Base-by-base conservation (phyloP, 306 rosid genomes). In the Citrullus mucosospermus region DNA sequence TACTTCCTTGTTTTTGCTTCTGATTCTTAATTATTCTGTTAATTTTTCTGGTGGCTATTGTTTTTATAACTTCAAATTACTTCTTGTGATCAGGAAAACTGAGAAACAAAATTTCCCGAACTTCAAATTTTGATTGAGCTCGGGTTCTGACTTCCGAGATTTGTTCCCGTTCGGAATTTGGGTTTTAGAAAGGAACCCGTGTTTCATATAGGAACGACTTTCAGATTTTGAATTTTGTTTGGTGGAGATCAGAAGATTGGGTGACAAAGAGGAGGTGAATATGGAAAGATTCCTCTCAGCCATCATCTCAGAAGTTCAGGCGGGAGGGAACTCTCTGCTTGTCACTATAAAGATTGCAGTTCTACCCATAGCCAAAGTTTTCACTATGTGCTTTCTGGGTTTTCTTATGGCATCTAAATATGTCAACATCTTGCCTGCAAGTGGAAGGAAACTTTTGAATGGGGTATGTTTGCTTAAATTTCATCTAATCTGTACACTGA, bases 361-460 rank as follows among this genome's bases (percentile, higher is more conserved):
- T 7, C 68, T 93, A 54, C 98, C 99, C 0, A 93, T 96, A 53
- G 94, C 97, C 14, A 96, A 96, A 84, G 98, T 96, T 9, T 90
- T 93, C 84, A 90, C 97, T 10, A 82, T 92, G 77, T 96, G 99
- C 75, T 84, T 87, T 46, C 84, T 96, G 92, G 99, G 99, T 4
- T 88, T 93, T 77, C 92, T 96, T 4, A 93, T 96, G 99, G 99
- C 99, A 80, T 91, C 99, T 70, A 96, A 91, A 88, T 90, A 84
- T 84, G 92, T 93, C 30, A 87, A 93, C 76, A 89, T 96, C 36
- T 85, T 96, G 81, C 93, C 96, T 10, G 91, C 99, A 69, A 77
- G 82, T 54, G 99, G 99, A 58, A 91, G 99, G 76, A 93, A 86
- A 80, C 96, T 92, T 20, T 82, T 96, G 79, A 96, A 96, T 82